These are phyloP conservation scores for Globisporangium nodosum DNA, from an alignment of 352 stramenopile species.

Conservation along the genomic window DNA sequence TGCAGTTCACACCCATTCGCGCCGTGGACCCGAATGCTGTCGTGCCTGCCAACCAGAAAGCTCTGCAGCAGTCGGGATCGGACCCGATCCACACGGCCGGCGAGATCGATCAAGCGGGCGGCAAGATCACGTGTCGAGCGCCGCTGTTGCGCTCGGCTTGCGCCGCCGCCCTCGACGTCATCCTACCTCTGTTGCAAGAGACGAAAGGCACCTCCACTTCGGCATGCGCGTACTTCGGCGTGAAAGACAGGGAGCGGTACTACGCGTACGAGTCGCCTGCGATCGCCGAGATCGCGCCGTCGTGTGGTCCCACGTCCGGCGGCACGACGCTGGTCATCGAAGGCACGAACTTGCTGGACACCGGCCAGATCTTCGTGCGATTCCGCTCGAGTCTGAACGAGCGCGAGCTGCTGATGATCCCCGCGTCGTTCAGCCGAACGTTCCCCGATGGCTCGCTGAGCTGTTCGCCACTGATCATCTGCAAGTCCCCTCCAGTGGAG, in stretches of 20 bases:
- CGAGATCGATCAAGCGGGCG: conserved; percentile 48
- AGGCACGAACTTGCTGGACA: conserved; percentile 55
- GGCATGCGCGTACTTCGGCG: conserved; percentile 20
- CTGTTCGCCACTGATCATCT: conserved; percentile 49
- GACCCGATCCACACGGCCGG: conserved; percentile 34
- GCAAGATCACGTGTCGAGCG: conserved; percentile 43
- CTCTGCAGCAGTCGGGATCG: conserved; percentile 10
- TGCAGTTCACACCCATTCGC: conserved; percentile 47
- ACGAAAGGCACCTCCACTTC: conserved; percentile 11
- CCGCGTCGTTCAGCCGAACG: conserved; percentile 40
- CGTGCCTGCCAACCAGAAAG: conserved; percentile 8
- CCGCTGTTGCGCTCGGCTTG: conserved; percentile 43
- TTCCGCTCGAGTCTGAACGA: conserved; percentile 59
- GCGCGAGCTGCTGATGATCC: conserved; percentile 55
- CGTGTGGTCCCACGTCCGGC: conserved; percentile 49
- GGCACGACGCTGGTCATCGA: conserved; percentile 58
- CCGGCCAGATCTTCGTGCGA: conserved; percentile 71
- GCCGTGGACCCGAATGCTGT: conserved; percentile 2
- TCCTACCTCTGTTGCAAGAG: conserved; percentile 26
- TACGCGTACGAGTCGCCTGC: conserved; percentile 66
- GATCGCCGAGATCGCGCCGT: conserved; percentile 51
- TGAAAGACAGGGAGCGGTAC: conserved; percentile 52
- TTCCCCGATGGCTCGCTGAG: conserved; percentile 57
- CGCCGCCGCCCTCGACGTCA: conserved; percentile 34
- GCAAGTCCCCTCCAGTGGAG: conserved; percentile 45